Conservation (phyloP, 2,329 filamentous ascomycete species). For the Leptoxyphium fumago region DNA sequence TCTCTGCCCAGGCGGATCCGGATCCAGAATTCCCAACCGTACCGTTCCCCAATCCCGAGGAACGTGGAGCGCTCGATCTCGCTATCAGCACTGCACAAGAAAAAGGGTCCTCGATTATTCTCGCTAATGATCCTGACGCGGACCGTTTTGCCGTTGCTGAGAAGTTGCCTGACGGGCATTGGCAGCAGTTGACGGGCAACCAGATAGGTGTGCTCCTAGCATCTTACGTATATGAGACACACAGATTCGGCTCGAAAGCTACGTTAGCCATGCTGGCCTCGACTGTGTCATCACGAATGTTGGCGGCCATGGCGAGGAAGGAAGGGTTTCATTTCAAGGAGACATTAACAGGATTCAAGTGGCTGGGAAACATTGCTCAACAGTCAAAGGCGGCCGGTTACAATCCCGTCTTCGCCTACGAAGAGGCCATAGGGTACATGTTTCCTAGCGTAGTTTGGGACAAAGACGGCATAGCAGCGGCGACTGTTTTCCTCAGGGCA, state of each 20-base stretch:
- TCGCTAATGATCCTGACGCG: conserved; percentile 52
- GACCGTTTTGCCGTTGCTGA: conserved; percentile 49
- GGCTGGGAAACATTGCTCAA: conserved; percentile 47
- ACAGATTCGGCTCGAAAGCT: conserved; percentile 19
- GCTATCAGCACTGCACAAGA: conserved; percentile 41
- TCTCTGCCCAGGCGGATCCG: conserved; percentile 38
- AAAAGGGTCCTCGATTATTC: conserved; percentile 34
- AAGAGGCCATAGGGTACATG: conserved; percentile 55
- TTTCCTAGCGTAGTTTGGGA: conserved; percentile 47
- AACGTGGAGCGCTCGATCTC: conserved; percentile 46
- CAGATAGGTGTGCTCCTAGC: conserved; percentile 47
- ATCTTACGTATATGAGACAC: conserved; percentile 39
- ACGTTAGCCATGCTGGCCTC: conserved; percentile 45
- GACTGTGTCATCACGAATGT: conserved; percentile 50
- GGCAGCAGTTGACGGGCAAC: conserved; percentile 51
- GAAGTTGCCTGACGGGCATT: conserved; percentile 37
- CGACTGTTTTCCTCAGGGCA: conserved; percentile 43
- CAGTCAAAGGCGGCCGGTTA: conserved; percentile 36
- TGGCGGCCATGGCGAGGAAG: conserved; percentile 39
- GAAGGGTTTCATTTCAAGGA: conserved; percentile 45
- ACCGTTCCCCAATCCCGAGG: conserved; percentile 51
- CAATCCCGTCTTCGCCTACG: conserved; percentile 43
- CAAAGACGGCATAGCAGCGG: conserved; percentile 49
- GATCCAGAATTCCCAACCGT: conserved; percentile 51
- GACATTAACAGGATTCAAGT: conserved; percentile 53